Conservation (phyloP, 805 yeast species). For the Torulaspora delbrueckii region DNA sequence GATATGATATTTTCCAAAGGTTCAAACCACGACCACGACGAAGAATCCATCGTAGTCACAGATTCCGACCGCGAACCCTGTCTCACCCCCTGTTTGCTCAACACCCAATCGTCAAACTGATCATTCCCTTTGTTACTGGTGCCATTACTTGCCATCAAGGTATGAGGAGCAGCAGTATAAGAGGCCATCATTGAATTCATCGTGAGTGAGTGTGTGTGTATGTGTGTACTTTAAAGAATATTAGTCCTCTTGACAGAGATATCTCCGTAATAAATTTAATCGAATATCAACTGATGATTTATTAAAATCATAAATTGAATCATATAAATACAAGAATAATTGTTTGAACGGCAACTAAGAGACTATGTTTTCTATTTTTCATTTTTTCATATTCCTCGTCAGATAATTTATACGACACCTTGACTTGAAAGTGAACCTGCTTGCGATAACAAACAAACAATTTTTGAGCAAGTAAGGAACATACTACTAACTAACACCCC, state of each 20-base stretch:
- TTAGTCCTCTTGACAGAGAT: slow-evolving; percentile 4
- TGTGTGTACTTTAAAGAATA: not conserved
- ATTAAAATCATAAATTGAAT: slow-evolving; percentile 1
- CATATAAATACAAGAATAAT: slow-evolving; percentile 1
- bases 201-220: not conserved
- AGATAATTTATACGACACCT: slow-evolving; percentile 2
- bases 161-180: slow-evolving; percentile 6
- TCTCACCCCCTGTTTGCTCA: slow-evolving; percentile 8
- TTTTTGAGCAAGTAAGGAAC: not conserved
- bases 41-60: slow-evolving; percentile 11
- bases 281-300: slow-evolving; percentile 3
- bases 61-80: slow-evolving; percentile 9
- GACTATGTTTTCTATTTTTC: not conserved
- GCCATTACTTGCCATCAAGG: not conserved
- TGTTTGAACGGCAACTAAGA: not conserved
- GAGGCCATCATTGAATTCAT: slow-evolving; percentile 6
- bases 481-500: not conserved
- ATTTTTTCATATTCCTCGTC: not conserved
- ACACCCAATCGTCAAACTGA: slow-evolving; percentile 19
- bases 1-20: slow-evolving; percentile 28
- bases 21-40: slow-evolving; percentile 25
- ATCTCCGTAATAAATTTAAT: not conserved
- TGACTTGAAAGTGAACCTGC: not conserved
- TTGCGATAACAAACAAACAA: not conserved
- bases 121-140: not conserved